A percentile compares a stretch with the other conserved stretches of the same genome.
phyloP scores from a whole-genome alignment of 2,329 filamentous ascomycete genomes.

The Microthyrium microscopicum region DNA sequence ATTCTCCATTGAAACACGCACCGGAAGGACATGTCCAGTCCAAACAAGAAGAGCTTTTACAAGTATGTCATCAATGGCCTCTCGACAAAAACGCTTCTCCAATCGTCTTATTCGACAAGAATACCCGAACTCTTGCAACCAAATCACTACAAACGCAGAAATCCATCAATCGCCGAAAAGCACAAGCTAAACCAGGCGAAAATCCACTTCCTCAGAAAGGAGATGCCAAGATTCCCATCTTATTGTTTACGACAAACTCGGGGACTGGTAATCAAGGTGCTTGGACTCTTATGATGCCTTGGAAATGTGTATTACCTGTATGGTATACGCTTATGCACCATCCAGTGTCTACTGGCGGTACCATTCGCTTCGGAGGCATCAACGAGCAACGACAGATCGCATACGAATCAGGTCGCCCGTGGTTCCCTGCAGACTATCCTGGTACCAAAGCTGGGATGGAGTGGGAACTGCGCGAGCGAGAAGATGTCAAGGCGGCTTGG shows the following conservation, averaged over 20 bases:
- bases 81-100: conserved; percentile 35
- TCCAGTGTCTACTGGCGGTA: conserved; percentile 62
- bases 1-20: conserved; percentile 48
- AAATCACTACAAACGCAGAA: conserved; percentile 58
- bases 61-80: conserved; percentile 51
- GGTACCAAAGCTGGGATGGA: conserved; percentile 61
- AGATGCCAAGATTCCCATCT: conserved; percentile 64
- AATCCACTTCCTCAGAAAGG: conserved; percentile 37
- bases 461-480: conserved; percentile 57
- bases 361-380: conserved; percentile 67
- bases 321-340: conserved; percentile 81
- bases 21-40: conserved; percentile 7
- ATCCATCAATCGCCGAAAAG: conserved; percentile 61
- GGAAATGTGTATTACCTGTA: conserved; percentile 71
- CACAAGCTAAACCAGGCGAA: conserved; percentile 43
- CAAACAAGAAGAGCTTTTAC: conserved; percentile 31
- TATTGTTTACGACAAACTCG: conserved; percentile 46
- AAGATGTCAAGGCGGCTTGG: conserved; percentile 48
- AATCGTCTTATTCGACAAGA: conserved; percentile 50
- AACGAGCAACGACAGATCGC: conserved; percentile 63
- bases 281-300: conserved; percentile 77
- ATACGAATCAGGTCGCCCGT: conserved; percentile 62
- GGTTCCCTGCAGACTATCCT: conserved; percentile 75
- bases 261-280: conserved; percentile 42
- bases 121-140: conserved; percentile 46